Conservation (phyloP, 192 early-diverging fungal genomes). For the Rhizophlyctis rosea region DNA sequence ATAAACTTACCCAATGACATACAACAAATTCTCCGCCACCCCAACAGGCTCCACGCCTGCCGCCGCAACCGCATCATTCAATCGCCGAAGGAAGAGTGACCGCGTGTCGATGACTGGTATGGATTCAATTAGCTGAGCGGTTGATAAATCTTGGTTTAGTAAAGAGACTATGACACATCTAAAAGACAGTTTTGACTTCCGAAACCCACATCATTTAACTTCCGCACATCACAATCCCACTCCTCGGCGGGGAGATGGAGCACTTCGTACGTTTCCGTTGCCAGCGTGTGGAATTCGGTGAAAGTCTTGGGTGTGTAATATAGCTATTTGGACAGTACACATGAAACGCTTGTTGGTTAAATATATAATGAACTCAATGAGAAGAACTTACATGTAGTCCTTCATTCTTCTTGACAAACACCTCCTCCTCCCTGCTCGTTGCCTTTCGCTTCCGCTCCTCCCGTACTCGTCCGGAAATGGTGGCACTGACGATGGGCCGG, state of each 20-base stretch:
- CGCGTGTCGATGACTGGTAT: conserved; percentile 11
- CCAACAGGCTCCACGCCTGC: not conserved
- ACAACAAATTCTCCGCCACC: conserved; percentile 2
- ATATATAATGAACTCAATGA: not conserved
- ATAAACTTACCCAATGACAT: conserved; percentile 20
- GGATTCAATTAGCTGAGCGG: conserved; percentile 4
- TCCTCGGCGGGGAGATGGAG: not conserved
- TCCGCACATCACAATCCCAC: conserved; percentile 17
- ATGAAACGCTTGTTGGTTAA: not conserved
- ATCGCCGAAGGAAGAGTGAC: conserved; percentile 8
- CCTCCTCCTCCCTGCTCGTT: conserved; percentile 18
- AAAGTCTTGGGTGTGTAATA: conserved; percentile 18
- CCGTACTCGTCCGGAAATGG: too few species aligned
- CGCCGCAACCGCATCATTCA: conserved; percentile 19
- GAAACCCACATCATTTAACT: conserved; percentile 1
- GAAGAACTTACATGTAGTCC: conserved; percentile 24
- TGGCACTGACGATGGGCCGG: too few species aligned
- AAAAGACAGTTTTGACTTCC: not conserved
- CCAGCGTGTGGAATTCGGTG: conserved; percentile 1
- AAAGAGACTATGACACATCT: not conserved
- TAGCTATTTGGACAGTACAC: conserved; percentile 7
- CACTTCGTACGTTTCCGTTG: not conserved
- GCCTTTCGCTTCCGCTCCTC: too few species aligned
- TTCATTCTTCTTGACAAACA: conserved; percentile 29
- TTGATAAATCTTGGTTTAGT: not conserved